phyloP scores from a whole-genome alignment of 176 grass and related monocot species.

The Zoysia japonica region DNA sequence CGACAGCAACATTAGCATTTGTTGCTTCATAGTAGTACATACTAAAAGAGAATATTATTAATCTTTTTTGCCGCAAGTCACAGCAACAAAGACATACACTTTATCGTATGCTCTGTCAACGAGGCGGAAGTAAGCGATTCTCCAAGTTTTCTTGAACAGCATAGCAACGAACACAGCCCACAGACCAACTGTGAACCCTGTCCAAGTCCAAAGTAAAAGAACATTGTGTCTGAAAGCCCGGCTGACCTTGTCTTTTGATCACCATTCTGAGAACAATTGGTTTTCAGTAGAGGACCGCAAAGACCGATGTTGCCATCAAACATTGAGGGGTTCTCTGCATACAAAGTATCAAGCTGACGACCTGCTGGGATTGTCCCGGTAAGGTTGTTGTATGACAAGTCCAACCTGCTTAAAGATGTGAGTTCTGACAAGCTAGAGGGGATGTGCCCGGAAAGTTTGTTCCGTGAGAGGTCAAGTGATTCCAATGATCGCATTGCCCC shows the following conservation, averaged over 20 bases:
- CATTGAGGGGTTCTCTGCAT: not conserved
- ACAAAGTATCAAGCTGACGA: constrained; percentile 47
- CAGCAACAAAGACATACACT: not conserved
- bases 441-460: constrained; percentile 40
- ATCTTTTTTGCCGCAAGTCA: not conserved
- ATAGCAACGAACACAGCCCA: constrained; percentile 30
- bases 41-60: too few species aligned
- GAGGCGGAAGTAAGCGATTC: constrained; percentile 7
- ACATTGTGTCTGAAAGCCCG: not conserved
- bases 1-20: too few species aligned
- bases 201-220: constrained; percentile 8
- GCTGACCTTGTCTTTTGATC: too few species aligned
- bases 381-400: not conserved
- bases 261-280: not conserved
- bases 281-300: constrained; percentile 25
- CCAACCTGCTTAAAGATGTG: constrained; percentile 23
- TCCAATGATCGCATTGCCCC: constrained; percentile 34
- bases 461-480: constrained; percentile 48
- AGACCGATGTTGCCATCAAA: constrained; percentile 39
- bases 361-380: constrained; percentile 39
- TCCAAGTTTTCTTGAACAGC: constrained; percentile 39
- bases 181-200: constrained; percentile 31
- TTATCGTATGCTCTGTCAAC: not conserved
- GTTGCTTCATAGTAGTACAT: too few species aligned
- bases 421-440: constrained; percentile 11